These are phyloP conservation scores for Mycosphaerella arachidis DNA, from an alignment of 2,329 filamentous ascomycete genomes.

Conservation along the genomic window DNA sequence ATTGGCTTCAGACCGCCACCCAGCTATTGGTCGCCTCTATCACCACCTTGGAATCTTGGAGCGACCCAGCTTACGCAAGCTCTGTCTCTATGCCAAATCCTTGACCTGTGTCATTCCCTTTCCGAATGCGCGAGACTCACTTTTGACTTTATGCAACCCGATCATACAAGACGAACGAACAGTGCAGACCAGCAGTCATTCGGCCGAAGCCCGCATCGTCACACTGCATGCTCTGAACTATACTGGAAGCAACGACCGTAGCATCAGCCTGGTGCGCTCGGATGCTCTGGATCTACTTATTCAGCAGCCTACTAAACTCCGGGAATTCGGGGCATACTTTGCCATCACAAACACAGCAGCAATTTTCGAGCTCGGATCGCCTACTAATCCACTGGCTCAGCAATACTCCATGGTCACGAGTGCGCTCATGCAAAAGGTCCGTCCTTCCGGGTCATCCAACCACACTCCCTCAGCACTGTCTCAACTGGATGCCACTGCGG, in stretches of 20 bases:
- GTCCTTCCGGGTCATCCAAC: slow-evolving; percentile 29
- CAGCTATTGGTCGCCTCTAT: slow-evolving; percentile 72
- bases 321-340: slow-evolving; percentile 49
- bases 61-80: slow-evolving; percentile 64
- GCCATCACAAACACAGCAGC: slow-evolving; percentile 54
- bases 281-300: slow-evolving; percentile 55
- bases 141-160: slow-evolving; percentile 62
- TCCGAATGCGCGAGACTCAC: slow-evolving; percentile 61
- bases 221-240: slow-evolving; percentile 63
- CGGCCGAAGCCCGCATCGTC: slow-evolving; percentile 59
- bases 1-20: slow-evolving; percentile 71
- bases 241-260: slow-evolving; percentile 45
- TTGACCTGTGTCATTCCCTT: slow-evolving; percentile 67
- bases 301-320: slow-evolving; percentile 47
- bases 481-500: neutral
- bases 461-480: neutral
- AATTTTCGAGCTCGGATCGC: slow-evolving; percentile 51
- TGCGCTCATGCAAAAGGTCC: slow-evolving; percentile 8
- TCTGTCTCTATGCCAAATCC: slow-evolving; percentile 68
- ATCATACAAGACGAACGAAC: slow-evolving; percentile 37
- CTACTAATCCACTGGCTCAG: slow-evolving; percentile 47
- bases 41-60: slow-evolving; percentile 83
- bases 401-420: slow-evolving; percentile 21
- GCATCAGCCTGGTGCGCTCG: slow-evolving; percentile 42
- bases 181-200: slow-evolving; percentile 32